Base-by-base conservation (phyloP, 768 basidiomycete genomes). In the Russula virescens region DNA sequence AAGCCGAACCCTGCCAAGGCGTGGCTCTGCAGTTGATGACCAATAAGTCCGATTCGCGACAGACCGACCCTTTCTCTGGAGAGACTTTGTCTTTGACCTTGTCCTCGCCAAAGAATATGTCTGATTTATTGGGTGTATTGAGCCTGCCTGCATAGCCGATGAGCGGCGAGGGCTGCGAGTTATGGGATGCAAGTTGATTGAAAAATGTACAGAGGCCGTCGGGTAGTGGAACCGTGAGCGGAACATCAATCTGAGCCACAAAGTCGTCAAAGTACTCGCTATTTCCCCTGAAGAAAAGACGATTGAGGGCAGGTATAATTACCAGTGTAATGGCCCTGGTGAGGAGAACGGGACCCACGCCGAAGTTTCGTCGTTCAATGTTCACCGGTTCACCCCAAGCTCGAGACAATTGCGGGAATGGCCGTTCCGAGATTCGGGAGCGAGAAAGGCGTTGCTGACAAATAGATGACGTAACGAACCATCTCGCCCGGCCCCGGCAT, bases 191-290 rank as follows among this genome's bases (percentile, higher is more conserved):
- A 18, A 49, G 26, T 28, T 49, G 48, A 28, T 49, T 28, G 48
- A 28, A 49, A 4, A 49, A 19, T 18, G 26, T 28, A 49, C 10
- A 18, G 3, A 49, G 16, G 9, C n/a, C n/a, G 23, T 21, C n/a
- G 5, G 51, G 26, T 42, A 8, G 57, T 8, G 57, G 57, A 13
- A 23, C 10, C 13, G n/a, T n/a, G n/a, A n/a, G n/a, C n/a, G n/a
- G n/a, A n/a, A n/a, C n/a, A n/a, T 49, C 57, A 9, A 59, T 43
- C 3, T 13, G 14, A 8, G 48, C 4, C 7, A 59, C 3, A 47
- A 59, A 7, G 7, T 59, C 28, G 14, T 59, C 58, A 25, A 59
- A 28, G 21, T 59, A 59, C 38, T 19, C 38, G 14, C n/a, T 59
- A 11, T 3, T 7, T 5, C 49, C 18, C 2, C 18, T 7, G 19